Evolutionary conservation across 2,329 filamentous ascomycete species (phyloP), one percentile per base, ranked within the genome.

Genomic region (Bertia moriformis): DNA sequence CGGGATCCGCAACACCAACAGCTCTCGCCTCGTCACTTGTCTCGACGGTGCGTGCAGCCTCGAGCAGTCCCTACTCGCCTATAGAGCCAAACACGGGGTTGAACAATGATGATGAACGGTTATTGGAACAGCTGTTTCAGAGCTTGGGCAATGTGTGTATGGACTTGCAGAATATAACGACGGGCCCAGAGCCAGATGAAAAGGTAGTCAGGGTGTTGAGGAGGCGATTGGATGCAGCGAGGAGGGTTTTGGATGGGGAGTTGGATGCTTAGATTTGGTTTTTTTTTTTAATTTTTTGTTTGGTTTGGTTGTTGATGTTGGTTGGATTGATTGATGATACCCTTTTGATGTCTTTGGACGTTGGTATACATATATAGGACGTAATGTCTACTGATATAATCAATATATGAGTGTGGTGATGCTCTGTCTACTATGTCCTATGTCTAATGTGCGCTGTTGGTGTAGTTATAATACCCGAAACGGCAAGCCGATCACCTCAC

Each of bases 241-340:
- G 32, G 32, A 35, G 32, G 17, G 32, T 17, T 7, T 35, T 35
- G 32, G 32, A 35, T 35, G 32, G 32, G 10, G 32, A 35, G 32
- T 15, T 35, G 12, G 32, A 35, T 18, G 32, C 32, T 18, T 35
- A 18, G 15, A 35, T 10, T 35, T 13, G 32, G 7, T 14, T 12
- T n/a, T 7, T 7, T n/a, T 27, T n/a, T 27, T 7, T 27, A 27
- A n/a, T 27, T 27, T 27, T n/a, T 27, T n/a, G 22, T 27, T 27
- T n/a, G 22, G 22, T 27, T 7, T 27, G 7, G 22, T 27, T 27
- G 22, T 27, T 7, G 22, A 27, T 27, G 22, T 27, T n/a, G 7
- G 7, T 27, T 27, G 22, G 7, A 27, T 27, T n/a, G 10, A 29
- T 29, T 29, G 10, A n/a, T n/a, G 24, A 29, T 29, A 29, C 24